Evolutionary conservation across 2,329 filamentous ascomycete species (phyloP).

Genomic region (Cordyceps militaris): DNA sequence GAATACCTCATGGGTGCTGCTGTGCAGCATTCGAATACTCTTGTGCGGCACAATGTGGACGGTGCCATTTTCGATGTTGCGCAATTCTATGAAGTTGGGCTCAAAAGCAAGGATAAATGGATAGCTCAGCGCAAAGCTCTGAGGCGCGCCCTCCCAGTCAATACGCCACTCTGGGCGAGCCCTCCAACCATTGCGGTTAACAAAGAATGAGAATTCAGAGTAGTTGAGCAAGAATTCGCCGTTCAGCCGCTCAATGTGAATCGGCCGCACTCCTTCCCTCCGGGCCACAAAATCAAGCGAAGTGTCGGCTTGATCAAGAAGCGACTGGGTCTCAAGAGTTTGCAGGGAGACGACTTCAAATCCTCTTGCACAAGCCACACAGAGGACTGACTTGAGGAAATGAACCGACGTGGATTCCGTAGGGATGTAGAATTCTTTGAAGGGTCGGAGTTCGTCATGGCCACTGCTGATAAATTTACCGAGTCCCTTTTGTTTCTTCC

Average conservation of each 20-base stretch:
- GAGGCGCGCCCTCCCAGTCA: slow-evolving; percentile 91
- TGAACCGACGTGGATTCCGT: slow-evolving; percentile 98
- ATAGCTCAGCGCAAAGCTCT: slow-evolving; percentile 88
- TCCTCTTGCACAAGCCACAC: slow-evolving; percentile 88
- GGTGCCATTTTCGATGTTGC: slow-evolving; percentile 88
- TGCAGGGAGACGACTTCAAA: slow-evolving; percentile 97
- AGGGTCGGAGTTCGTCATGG: slow-evolving; percentile 91
- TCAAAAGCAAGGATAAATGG: slow-evolving; percentile 98
- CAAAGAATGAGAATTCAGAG: slow-evolving; percentile 98
- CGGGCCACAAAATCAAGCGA: slow-evolving; percentile 94
- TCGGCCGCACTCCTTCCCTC: slow-evolving; percentile 87
- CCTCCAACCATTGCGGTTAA: slow-evolving; percentile 97
- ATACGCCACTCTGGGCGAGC: slow-evolving; percentile 95
- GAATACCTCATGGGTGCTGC: slow-evolving; percentile 85
- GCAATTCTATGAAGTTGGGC: slow-evolving; percentile 92
- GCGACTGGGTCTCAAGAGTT: slow-evolving; percentile 94
- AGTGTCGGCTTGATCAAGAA: slow-evolving; percentile 95
- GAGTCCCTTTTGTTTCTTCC: slow-evolving; percentile 91
- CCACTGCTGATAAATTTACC: slow-evolving; percentile 91
- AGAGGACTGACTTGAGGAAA: slow-evolving; percentile 93
- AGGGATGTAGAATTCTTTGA: slow-evolving; percentile 98
- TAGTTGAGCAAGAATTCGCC: slow-evolving; percentile 98
- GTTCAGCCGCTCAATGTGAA: slow-evolving; percentile 94
- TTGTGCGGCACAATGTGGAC: slow-evolving; percentile 95
- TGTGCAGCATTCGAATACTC: slow-evolving; percentile 96